Conservation (phyloP, 305 asterid species). For the Plantago coronopus region DNA sequence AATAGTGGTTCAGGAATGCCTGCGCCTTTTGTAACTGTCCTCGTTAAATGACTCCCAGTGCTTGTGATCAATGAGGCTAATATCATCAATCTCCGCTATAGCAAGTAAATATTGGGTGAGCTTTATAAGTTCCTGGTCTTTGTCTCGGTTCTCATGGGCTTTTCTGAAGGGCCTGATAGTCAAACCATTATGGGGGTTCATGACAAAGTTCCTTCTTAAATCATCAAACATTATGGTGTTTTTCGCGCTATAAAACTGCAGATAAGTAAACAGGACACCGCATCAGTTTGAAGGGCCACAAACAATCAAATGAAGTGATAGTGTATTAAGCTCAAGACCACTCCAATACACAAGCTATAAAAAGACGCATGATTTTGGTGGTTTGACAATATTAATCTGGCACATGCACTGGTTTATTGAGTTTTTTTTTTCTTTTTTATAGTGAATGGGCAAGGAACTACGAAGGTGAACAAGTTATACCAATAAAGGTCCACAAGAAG, state of each 20-base stretch:
- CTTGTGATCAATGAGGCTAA: slow-evolving; percentile 72
- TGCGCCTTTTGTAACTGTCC: slow-evolving; percentile 64
- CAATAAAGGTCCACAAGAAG: too few species aligned
- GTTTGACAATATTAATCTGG: too few species aligned
- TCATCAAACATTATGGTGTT: slow-evolving; percentile 97
- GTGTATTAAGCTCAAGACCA: not conserved
- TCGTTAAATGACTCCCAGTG: slow-evolving; percentile 69
- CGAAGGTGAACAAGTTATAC: too few species aligned
- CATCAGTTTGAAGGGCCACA: slow-evolving; percentile 13
- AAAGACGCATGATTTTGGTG: too few species aligned
- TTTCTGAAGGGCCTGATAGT: slow-evolving; percentile 72
- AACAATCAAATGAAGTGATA: not conserved
- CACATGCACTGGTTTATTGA: too few species aligned
- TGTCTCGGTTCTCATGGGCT: slow-evolving; percentile 72
- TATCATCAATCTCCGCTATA: slow-evolving; percentile 77
- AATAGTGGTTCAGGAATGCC: slow-evolving; percentile 35
- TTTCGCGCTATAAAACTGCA: slow-evolving; percentile 68
- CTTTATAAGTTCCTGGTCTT: slow-evolving; percentile 78
- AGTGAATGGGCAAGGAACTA: too few species aligned
- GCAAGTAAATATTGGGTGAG: slow-evolving; percentile 84
- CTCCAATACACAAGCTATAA: too few species aligned
- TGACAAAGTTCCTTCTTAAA: slow-evolving; percentile 80
- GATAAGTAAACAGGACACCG: slow-evolving; percentile 5
- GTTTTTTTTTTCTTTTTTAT: too few species aligned
- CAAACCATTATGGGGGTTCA: slow-evolving; percentile 94